These are phyloP conservation scores for Scedosporium boydii DNA, from an alignment of 2,329 filamentous ascomycete species.

Conservation along the genomic window DNA sequence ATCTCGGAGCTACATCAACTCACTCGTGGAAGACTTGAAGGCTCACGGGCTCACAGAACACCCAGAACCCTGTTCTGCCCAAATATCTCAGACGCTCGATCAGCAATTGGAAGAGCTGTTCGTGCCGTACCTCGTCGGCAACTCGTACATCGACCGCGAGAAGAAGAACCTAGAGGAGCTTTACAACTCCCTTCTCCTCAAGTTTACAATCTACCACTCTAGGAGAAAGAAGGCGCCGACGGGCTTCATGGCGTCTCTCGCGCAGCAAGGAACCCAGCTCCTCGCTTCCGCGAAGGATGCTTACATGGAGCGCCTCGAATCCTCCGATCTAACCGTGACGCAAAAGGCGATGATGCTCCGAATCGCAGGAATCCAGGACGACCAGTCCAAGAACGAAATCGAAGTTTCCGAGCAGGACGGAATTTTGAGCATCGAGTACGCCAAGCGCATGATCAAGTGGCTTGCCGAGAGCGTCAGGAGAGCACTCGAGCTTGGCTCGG, in stretches of 20 bases:
- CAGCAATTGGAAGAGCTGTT: slow-evolving; percentile 72
- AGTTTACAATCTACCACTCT: slow-evolving; percentile 92
- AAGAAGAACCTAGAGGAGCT: slow-evolving; percentile 65
- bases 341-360: slow-evolving; percentile 86
- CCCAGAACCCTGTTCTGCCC: slow-evolving; percentile 79
- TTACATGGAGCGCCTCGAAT: slow-evolving; percentile 82
- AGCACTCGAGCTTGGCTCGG: slow-evolving; percentile 80
- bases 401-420: slow-evolving; percentile 89
- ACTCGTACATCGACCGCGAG: slow-evolving; percentile 62
- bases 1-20: slow-evolving; percentile 78
- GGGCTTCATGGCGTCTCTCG: slow-evolving; percentile 85
- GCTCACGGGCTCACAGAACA: slow-evolving; percentile 90
- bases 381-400: slow-evolving; percentile 71
- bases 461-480: slow-evolving; percentile 88
- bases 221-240: slow-evolving; percentile 79
- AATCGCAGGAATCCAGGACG: slow-evolving; percentile 74
- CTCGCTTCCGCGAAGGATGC: slow-evolving; percentile 82
- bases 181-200: slow-evolving; percentile 88
- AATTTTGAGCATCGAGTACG: slow-evolving; percentile 67
- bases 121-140: slow-evolving; percentile 58
- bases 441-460: slow-evolving; percentile 98
- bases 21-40: slow-evolving; percentile 86
- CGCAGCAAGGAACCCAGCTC: slow-evolving; percentile 82
- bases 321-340: slow-evolving; percentile 75
- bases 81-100: slow-evolving; percentile 67